A percentile compares a stretch with the other conserved stretches of the same genome.
Conservation (phyloP, 164 flowering plant genomes). For the Umbellularia californica region DNA sequence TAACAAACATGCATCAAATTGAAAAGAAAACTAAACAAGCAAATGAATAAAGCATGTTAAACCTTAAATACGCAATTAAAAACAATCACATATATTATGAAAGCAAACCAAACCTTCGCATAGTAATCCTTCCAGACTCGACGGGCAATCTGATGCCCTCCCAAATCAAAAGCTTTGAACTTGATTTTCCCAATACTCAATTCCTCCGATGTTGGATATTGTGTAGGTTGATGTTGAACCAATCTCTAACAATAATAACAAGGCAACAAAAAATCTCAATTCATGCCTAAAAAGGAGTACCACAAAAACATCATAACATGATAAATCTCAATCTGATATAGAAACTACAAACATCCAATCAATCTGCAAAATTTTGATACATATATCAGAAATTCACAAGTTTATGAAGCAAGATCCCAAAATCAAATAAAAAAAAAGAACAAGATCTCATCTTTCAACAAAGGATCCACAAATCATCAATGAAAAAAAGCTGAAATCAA, state of each 20-base stretch:
- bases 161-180: constrained; percentile 71
- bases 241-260: constrained; percentile 30
- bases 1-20: background rate
- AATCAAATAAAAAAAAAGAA: background rate
- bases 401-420: background rate
- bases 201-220: constrained; percentile 63
- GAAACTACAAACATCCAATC: background rate
- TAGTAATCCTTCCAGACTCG: constrained; percentile 70
- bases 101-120: constrained; percentile 33
- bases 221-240: constrained; percentile 58
- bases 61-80: background rate
- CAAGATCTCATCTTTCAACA: too few species aligned
- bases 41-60: too few species aligned
- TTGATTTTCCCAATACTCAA: constrained; percentile 61
- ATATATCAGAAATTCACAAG: background rate
- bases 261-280: too few species aligned
- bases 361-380: background rate
- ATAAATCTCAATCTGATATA: background rate
- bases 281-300: background rate
- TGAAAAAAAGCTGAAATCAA: too few species aligned
- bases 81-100: background rate
- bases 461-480: background rate
- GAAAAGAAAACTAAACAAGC: background rate
- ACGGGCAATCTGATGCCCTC: constrained; percentile 72
- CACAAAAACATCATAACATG: too few species aligned